Evolutionary conservation across 2,329 filamentous ascomycete genomes (phyloP).

Genomic region (Botryotinia globosa): DNA sequence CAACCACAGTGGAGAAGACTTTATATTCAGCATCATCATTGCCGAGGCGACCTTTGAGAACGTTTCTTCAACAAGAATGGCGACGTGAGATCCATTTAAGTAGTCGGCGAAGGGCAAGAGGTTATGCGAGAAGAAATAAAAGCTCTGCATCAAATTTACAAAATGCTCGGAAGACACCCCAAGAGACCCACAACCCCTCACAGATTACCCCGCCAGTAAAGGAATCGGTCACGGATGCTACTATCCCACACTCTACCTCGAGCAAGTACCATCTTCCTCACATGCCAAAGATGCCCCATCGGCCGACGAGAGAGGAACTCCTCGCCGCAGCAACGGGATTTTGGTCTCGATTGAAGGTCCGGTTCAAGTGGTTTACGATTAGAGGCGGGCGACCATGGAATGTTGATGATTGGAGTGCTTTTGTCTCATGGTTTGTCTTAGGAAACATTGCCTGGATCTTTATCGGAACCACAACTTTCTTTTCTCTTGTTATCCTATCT

Average conservation of each 20-base stretch:
- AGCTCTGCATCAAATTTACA: slow-evolving; percentile 36
- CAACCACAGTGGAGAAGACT: slow-evolving; percentile 29
- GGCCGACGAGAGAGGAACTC: slow-evolving; percentile 90
- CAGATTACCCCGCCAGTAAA: slow-evolving; percentile 25
- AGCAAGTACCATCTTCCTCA: slow-evolving; percentile 55
- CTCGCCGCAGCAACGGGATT: slow-evolving; percentile 89
- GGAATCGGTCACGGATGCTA: slow-evolving; percentile 16
- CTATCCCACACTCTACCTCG: slow-evolving; percentile 30
- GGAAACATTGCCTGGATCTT: slow-evolving; percentile 94
- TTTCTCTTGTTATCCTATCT: slow-evolving; percentile 83
- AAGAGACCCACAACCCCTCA: slow-evolving; percentile 27
- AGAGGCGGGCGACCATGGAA: slow-evolving; percentile 92
- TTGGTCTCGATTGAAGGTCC: slow-evolving; percentile 82
- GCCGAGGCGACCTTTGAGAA: slow-evolving; percentile 21
- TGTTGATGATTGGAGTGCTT: slow-evolving; percentile 91
- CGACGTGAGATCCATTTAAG: slow-evolving; percentile 36
- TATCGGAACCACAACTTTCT: slow-evolving; percentile 96
- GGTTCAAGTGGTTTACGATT: slow-evolving; percentile 98
- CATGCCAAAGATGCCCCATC: slow-evolving; percentile 72
- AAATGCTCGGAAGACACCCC: slow-evolving; percentile 25
- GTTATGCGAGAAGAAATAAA: slow-evolving; percentile 34
- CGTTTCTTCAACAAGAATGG: slow-evolving; percentile 32
- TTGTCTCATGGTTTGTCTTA: slow-evolving; percentile 91
- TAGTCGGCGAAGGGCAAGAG: slow-evolving; percentile 30
- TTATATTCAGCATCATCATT: slow-evolving; percentile 27